Base-by-base conservation (phyloP, 352 stramenopile species). In the Pythium volutum region DNA sequence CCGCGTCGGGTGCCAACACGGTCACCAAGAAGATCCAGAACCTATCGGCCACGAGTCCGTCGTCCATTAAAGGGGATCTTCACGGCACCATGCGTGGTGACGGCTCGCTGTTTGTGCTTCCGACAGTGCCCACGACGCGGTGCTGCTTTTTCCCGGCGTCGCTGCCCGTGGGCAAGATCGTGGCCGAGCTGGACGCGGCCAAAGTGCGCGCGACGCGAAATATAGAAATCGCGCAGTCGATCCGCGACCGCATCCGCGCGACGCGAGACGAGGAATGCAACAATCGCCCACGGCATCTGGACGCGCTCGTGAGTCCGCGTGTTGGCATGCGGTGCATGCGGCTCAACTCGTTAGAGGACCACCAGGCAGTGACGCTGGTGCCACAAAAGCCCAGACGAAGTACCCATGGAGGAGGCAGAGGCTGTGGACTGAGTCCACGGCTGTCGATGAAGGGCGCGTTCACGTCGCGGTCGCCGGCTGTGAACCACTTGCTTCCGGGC, bases 71-170 rank as follows among this genome's bases (percentile, higher is more conserved):
- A 42, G 56, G 56, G 45, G 36, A 50, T 2, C 12, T 16, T 0
- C 26, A 60, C 11, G 7, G 43, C 4, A 22, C 12, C 2, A 11
- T 36, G 31, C 20, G 34, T 11, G 36, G 48, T 4, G 79, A 73
- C 12, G 65, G 74, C 22, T 59, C 60, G 0, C 52, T 51, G 5
- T 89, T 89, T 42, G 58, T 81, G 38, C 51, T 87, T 10, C 79
- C 79, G 0, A 78, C 73, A 36, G 74, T 68, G n/a, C 27, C 63
- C 10, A 22, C 59, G 14, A 57, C 57, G 36, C 72, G 77, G 10
- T 75, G 78, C 51, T 84, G 73, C 16, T 74, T 81, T 59, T 91
- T 91, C 48, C 70, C 73, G 27, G 75, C 83, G 48, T 89, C 79
- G 0, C 71, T 91, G 16, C 65, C 79, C 0, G 71, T 84, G 25